Evolutionary conservation across 1,139 yeast genomes (phyloP), one percentile per base, ranked within the genome.

Genomic region (Taphrina communis): DNA sequence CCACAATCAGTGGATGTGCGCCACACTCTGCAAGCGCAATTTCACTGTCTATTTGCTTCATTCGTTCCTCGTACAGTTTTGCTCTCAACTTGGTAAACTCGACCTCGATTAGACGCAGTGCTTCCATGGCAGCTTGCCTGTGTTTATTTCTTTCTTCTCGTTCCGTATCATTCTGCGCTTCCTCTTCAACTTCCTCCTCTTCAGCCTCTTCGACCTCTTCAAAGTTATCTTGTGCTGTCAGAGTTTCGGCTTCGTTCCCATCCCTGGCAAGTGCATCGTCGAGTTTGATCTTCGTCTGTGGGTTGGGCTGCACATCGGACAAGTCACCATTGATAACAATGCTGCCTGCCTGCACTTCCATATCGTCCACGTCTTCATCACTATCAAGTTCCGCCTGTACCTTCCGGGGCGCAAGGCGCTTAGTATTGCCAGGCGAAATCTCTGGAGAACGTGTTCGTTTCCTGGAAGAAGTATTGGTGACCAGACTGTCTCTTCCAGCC

Each of bases 1-100:
- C 87, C 55, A 81, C 80, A 70, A 76, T 70, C 5, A 63, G 51
- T 11, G 72, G 73, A 14, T 70, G 69, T 17, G 70, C 73, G 63
- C 58, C 19, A 48, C 25, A 9, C 19, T 55, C 57, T 8, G 52
- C 50, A 12, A 36, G 31, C 35, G 42, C 48, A 44, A 53, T 50
- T 42, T 55, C 57, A 25, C 44, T 17, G 9, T 52, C 63, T 11
- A 46, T 38, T 31, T 65, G 66, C 41, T 12, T 44, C 53, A 42
- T 56, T n/a, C 65, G 44, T 19, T 55, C 53, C 7, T 11, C 50
- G 51, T 46, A 56, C 17, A 58, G 38, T 17, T 17, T 55, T 25
- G 55, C 36, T n/a, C 65, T 56, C 3, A 60, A 17, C n/a, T 38
- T 21, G 36, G 66, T 51, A 31, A 59, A 65, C 38, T 60, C 66